Evolutionary conservation across 2,329 filamentous ascomycete genomes (phyloP), one percentile per base, ranked within the genome.

Genomic region (Fusarium dlaminii): DNA sequence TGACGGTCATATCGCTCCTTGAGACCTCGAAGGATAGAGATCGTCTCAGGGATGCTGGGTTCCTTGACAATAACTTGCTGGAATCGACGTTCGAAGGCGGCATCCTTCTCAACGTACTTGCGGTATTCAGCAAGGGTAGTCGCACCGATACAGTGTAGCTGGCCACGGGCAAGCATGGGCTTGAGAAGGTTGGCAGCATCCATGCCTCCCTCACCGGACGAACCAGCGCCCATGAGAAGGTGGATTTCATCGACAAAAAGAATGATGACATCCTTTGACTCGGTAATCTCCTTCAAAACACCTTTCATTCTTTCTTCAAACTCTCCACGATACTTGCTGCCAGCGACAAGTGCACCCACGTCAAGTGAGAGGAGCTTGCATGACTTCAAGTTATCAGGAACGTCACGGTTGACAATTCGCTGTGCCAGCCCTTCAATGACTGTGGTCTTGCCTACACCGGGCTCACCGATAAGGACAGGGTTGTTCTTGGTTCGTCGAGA

Each of bases 261-360:
- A 59, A 99, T 93, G 80, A 99, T 98, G 87, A 95, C 98, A 66
- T 98, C 96, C 82, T 96, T 97, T 58, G 95, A 94, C 64, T 97
- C 92, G 77, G 95, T 90, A 67, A 99, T 98, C 85, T 99, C 96
- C 83, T 98, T 99, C 78, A 99, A 84, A 10, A 99, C 96, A 63
- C 96, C 95, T 89, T 99, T 99, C 95, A 99, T 98, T 77, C 96
- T 91, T 87, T 99, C 96, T 83, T 99, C 96, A 68, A 99, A 99
- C 83, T 99, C 96, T 86, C 96, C 96, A 56, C 96, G 92, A 86
- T 97, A 99, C 85, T 99, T 99, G 90, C 95, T 98, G 76, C 96
- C 96, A 66, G 96, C 96, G 73, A 99, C 96, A 65, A 99, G 87
- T 30, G 96, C 93, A 78, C 96, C 96, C 54, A 99, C 96, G 80